Percentiles rank a stretch among this genome's conserved stretches.
These are phyloP conservation scores for Globisporangium echinulatum DNA, from an alignment of 352 stramenopile genomes.

Conservation along the genomic window DNA sequence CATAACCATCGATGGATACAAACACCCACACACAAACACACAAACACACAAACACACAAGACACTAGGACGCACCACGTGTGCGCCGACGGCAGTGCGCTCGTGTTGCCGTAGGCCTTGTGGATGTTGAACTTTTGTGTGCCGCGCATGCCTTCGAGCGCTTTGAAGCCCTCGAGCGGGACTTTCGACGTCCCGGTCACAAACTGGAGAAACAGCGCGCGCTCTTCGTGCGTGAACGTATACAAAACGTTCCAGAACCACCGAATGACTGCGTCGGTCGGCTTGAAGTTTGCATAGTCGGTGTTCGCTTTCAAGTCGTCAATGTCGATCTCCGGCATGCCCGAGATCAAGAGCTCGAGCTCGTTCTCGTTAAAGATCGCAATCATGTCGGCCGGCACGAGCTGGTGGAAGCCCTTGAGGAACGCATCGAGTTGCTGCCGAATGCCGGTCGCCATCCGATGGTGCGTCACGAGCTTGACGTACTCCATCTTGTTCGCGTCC, in stretches of 20 bases:
- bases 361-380: constrained; percentile 92
- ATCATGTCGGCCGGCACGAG: constrained; percentile 88
- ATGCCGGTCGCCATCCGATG: constrained; percentile 99
- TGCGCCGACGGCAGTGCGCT: constrained; percentile 90
- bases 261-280: constrained; percentile 85
- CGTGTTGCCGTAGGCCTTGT: constrained; percentile 93
- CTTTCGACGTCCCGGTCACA: constrained; percentile 89
- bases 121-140: constrained; percentile 99
- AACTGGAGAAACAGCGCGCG: constrained; percentile 92
- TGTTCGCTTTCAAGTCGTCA: constrained; percentile 91
- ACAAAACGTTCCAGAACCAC: constrained; percentile 94
- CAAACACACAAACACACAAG: no score
- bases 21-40: background rate
- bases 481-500: constrained; percentile 93
- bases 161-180: constrained; percentile 97
- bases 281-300: constrained; percentile 92
- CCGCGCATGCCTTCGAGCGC: constrained; percentile 98
- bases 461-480: constrained; percentile 93
- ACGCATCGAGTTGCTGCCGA: constrained; percentile 89
- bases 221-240: constrained; percentile 89
- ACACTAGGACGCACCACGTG: constrained; percentile 85
- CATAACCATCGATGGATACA: no score
- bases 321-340: constrained; percentile 94
- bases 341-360: constrained; percentile 91
- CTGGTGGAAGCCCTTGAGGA: constrained; percentile 90